Evolutionary conservation across 371 early-diverging fungal genomes (phyloP), one percentile per base, ranked within the genome.

Genomic region (Mucor racemosus): DNA sequence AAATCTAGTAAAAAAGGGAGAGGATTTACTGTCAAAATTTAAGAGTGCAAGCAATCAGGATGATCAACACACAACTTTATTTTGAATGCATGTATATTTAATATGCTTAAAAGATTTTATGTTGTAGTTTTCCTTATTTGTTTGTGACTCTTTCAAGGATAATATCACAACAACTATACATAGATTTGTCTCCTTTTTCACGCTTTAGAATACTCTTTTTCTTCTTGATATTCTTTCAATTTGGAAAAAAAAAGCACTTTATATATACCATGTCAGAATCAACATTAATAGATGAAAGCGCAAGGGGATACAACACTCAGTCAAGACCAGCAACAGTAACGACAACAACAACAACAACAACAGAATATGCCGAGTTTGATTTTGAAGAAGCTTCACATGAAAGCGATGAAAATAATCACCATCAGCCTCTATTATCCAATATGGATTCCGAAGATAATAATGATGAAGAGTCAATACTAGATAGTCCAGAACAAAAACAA

Each of bases 351-450:
- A 26, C 26, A 26, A 3, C 50, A 34, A 65, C 60, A n/a, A 64
- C 58, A 13, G 72, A 77, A 17, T 82, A 82, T 66, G 67, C 75
- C 21, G 69, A 76, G 41, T 68, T 82, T 46, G 82, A 82, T 41
- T 63, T 76, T 36, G 78, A 79, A 39, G 82, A 82, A 38, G 69
- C 76, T 13, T 57, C 69, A 34, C 62, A 36, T 41, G 46, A 46
- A 46, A 46, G 46, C 19, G 78, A 79, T 36, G 82, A 82, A 41
- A 68, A 72, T 11, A 59, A 69, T 34, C 62, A 26, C 40, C 42
- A 65, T 31, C 63, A 48, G 5, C 65, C 63, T 39, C 58, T 71
- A 36, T 40, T 65, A 57, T 44, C 53, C 8, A 61, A 69, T 11
- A 36, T 59, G n/a, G 64, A 72, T 6, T 33, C 26, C 26, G 26